Evolutionary conservation across 257 asterid genomes (phyloP).

Genomic region (Plantago ovata): DNA sequence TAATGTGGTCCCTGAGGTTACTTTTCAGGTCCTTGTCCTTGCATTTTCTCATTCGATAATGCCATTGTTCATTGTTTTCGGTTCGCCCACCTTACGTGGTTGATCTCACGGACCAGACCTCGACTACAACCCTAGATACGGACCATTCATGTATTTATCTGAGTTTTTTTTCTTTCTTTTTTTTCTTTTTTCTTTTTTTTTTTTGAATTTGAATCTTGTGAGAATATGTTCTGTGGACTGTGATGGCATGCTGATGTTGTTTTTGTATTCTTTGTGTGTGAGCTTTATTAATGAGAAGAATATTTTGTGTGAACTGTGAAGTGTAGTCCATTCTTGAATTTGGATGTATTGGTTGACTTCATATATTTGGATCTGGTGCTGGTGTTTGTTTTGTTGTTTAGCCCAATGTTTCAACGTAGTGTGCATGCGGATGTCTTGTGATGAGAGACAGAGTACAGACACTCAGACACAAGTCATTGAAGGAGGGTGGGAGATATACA

Average conservation of each 20-base stretch:
- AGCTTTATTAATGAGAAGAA: slow-evolving; percentile 3
- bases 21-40: neutral
- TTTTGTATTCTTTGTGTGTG: neutral
- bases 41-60: neutral
- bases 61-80: no score
- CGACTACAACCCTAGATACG: neutral
- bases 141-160: slow-evolving; percentile 3
- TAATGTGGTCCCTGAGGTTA: neutral
- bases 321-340: neutral
- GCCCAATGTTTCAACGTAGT: slow-evolving; percentile 18
- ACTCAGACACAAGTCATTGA: no score
- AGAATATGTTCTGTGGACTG: no score
- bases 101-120: no score
- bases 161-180: no score
- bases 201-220: neutral
- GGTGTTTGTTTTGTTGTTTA: slow-evolving; percentile 16
- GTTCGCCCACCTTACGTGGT: no score
- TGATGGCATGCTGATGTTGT: neutral
- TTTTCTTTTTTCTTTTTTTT: no score
- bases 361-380: slow-evolving; percentile 7
- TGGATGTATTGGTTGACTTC: slow-evolving; percentile 13
- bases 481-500: no score
- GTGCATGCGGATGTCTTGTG: slow-evolving; percentile 24
- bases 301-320: neutral
- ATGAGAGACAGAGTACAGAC: slow-evolving; percentile 1